Evolutionary conservation across 106 monocot species (phyloP), one percentile per base, ranked within the genome.

Genomic region (Acorus gramineus): DNA sequence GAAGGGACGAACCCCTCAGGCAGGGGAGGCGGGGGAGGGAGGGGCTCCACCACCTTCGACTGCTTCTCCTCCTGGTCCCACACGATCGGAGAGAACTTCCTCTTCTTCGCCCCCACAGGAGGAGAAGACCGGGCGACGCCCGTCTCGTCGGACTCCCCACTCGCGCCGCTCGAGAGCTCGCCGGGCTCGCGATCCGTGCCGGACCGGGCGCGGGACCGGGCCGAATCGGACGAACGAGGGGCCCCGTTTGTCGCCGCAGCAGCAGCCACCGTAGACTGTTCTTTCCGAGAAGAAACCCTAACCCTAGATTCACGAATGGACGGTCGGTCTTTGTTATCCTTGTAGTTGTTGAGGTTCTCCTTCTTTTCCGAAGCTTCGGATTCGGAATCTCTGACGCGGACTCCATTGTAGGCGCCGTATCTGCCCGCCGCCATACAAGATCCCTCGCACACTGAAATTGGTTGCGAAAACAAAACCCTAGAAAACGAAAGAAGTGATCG

Each of bases 31-130:
- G 77, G 77, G 3, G 52, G 77, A 9, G 83, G 78, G 3, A 76
- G 73, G 5, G 47, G 47, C 42, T 47, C 53, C 53, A 47, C 14
- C 65, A 50, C 47, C 50, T 3, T 28, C 6, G 60, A 42, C 4
- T 58, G 50, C 61, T 85, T 82, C 6, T 70, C 74, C 66, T 79
- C 82, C 54, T 61, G 52, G 49, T 82, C 85, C 84, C 85, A 77
- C 42, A 81, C 60, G 51, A 85, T 77, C 4, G 82, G 79, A 3
- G 82, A 89, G 50, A 82, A 85, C 54, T 89, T 89, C 49, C 84
- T 79, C 70, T 80, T 89, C 68, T 74, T 81, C 28, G 28, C 28
- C 28, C 28, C 55, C 47, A 0, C 65, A 54, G 42, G 63, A 65
- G 4, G 42, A 44, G 42, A 53, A 59, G 12, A 11, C 48, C 44